Base-by-base conservation (phyloP, 2,329 filamentous ascomycete species). In the Graphilbum sp. region DNA sequence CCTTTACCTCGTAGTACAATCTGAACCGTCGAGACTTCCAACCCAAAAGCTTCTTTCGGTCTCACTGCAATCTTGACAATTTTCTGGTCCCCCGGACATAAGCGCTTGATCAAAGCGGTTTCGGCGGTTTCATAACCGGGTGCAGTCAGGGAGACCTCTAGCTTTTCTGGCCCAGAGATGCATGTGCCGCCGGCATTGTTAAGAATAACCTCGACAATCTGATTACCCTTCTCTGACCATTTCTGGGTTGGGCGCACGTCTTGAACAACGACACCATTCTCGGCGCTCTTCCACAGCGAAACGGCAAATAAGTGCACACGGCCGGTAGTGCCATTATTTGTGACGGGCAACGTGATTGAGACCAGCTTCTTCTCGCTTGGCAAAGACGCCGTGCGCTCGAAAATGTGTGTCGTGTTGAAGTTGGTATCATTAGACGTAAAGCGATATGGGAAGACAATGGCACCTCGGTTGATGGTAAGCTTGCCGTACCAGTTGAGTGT, bases 111-210 rank as follows among this genome's bases (percentile, higher is more conserved):
- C n/a, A 44, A 41, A 0, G 53, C 58, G 0, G 51, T 41, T 20
- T 65, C 59, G 8, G 63, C 60, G 1, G 61, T 59, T 31, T 53
- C 58, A 47, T 73, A 64, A 0, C 56, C 55, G 4, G 48, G 36
- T 0, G 52, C 57, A 5, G 44, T 39, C 5, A 63, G 41, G 3
- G 51, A 59, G 33, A 11, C 23, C 23, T 7, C 43, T 45, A 16
- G 58, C 36, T 2, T 6, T 49, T 45, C 37, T 25, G 15, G 23
- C 17, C 18, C 37, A 16, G 36, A 24, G 8, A 61, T 47, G 35
- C 61, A 63, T 35, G 52, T 47, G 1, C 43, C 38, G 4, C 57
- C 58, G 8, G 50, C 49, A 38, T 61, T 60, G 43, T 60, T 57
- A 31, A 60, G 36, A 2, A 53, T 51, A 16, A 60, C 44, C 43